Evolutionary conservation across 2,329 filamentous ascomycete genomes (phyloP), one percentile per base, ranked within the genome.

Genomic region (Alternaria ventricosa): DNA sequence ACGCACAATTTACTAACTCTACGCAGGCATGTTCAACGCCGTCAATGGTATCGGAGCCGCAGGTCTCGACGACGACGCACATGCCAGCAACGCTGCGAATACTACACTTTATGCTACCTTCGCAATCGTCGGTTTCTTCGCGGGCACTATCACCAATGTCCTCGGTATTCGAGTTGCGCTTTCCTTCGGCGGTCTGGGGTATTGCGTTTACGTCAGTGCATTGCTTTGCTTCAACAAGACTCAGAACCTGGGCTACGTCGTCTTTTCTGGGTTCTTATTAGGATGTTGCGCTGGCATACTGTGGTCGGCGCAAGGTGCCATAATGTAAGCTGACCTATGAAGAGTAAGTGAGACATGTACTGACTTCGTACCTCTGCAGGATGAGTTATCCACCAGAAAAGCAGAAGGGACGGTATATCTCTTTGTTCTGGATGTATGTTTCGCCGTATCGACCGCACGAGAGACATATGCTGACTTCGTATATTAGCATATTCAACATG

Each of bases 351-450:
- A 41, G 36, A 41, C 36, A 41, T 41, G 11, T 41, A 41, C 36
- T 41, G 36, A 41, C 36, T 41, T 41, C 36, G 36, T 41, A 41
- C 36, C 15, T 41, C 36, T 41, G 36, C 36, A 41, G 36, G 90
- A 94, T 96, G 88, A 88, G 90, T 36, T 97, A 97, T 78, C 93
- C 93, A 2, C 83, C 86, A 27, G 94, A 97, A 80, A 79, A 88
- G 30, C 86, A 87, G 66, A 97, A 97, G 84, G 94, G 94, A 30
- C 88, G 89, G 60, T 97, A 93, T 78, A 96, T 97, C 78, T 91
- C 91, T 9, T 89, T 88, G 82, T 97, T 96, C 82, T 97, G 94
- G 94, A 88, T 93, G 36, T 41, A 41, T 3, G 36, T 41, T 9
- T 41, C n/a, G 15, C 36, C 18, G 15, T 41, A 41, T 15, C 15